Evolutionary conservation across 192 early-diverging fungal species (phyloP).

Genomic region (Rhizoclosmatium globosum): DNA sequence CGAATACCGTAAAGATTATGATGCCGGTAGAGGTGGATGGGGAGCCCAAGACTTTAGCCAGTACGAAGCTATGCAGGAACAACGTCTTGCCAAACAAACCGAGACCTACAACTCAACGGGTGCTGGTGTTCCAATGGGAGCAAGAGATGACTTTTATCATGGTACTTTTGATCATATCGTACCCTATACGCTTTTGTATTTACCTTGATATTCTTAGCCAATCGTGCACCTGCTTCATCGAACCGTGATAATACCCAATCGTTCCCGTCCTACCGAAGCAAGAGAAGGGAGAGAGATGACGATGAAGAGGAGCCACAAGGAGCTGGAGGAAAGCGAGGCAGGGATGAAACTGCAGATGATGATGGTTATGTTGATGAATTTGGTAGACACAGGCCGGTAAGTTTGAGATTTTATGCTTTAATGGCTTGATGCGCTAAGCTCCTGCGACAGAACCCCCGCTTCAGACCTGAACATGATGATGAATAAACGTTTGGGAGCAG

Average conservation of each 20-base stretch:
- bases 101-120: conserved; percentile 63
- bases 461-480: conserved; percentile 18
- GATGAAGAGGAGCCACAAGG: conserved; percentile 33
- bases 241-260: neutral
- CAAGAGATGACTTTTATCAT: conserved; percentile 32
- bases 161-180: conserved; percentile 8
- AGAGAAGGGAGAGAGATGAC: conserved; percentile 42
- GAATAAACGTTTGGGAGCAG: neutral
- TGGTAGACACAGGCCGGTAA: conserved; percentile 8
- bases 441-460: conserved; percentile 2
- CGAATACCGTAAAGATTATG: conserved; percentile 94
- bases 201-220: too few species aligned
- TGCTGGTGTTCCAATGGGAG: conserved; percentile 25
- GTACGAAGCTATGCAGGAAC: conserved; percentile 50
- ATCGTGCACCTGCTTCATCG: neutral
- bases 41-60: conserved; percentile 67
- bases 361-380: conserved; percentile 49
- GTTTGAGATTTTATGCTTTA: neutral
- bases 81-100: conserved; percentile 61
- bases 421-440: too few species aligned
- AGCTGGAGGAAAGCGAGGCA: conserved; percentile 28
- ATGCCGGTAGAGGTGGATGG: conserved; percentile 95
- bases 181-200: neutral
- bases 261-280: conserved; percentile 30
- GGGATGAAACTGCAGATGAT: conserved; percentile 52